A percentile compares a stretch with the other conserved stretches of the same genome.
phyloP scores from a whole-genome alignment of 768 basidiomycete species.

The Rossbeevera mucosa region DNA sequence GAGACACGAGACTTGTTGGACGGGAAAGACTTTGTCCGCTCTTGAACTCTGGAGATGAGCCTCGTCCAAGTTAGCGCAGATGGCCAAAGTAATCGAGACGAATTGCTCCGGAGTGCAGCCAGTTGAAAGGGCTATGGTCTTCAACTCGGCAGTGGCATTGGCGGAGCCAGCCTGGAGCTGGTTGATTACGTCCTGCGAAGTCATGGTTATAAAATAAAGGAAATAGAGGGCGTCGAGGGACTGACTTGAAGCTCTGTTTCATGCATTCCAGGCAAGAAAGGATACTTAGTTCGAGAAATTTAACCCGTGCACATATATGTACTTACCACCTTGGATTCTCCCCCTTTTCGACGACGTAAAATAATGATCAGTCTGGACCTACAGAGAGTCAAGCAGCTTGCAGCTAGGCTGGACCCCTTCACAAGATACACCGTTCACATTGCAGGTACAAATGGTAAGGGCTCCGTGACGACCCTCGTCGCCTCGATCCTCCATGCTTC shows the following conservation, averaged over 20 bases:
- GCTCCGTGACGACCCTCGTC: conserved; percentile 81
- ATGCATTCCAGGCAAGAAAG: conserved; percentile 11
- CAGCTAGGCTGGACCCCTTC: conserved; percentile 53
- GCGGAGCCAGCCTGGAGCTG: conserved; percentile 23
- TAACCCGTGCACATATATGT: too few relatives aligned
- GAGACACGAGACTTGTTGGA: conserved; percentile 20
- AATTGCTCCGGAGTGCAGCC: conserved; percentile 18
- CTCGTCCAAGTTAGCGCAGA: conserved; percentile 19
- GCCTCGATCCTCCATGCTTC: conserved; percentile 67
- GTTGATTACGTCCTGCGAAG: conserved; percentile 14
- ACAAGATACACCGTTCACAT: conserved; percentile 84
- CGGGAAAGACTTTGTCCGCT: conserved; percentile 9
- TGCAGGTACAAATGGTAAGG: conserved; percentile 96
- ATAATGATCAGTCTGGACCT: too few relatives aligned
- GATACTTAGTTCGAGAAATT: too few relatives aligned
- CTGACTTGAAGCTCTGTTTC: conserved; percentile 19
- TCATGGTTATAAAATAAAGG: neutral
- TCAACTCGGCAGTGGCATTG: conserved; percentile 14
- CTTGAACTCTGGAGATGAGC: conserved; percentile 16
- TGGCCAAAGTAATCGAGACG: conserved; percentile 13
- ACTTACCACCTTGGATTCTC: too few relatives aligned
- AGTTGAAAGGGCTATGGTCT: conserved; percentile 17
- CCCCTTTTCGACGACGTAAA: too few relatives aligned
- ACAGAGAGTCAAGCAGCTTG: conserved; percentile 51
- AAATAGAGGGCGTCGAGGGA: neutral